Conservation (phyloP, 2,329 filamentous ascomycete genomes). For the Cercospora sesami region DNA sequence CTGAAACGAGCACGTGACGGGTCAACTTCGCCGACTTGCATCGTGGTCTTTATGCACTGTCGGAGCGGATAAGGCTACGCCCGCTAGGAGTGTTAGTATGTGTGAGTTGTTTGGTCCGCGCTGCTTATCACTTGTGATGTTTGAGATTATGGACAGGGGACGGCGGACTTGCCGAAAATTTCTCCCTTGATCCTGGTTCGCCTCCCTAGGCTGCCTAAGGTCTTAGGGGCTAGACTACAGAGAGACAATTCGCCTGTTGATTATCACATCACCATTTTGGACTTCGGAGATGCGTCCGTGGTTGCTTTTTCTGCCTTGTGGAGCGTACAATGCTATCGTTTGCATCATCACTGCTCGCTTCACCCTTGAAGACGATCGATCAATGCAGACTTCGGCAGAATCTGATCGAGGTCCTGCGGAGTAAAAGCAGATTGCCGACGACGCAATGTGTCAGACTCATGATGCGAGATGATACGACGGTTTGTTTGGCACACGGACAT, state of each 20-base stretch:
- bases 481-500: not conserved
- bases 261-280: not conserved
- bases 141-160: not conserved
- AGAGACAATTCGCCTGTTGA: not conserved
- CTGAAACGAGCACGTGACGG: not conserved
- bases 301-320: not conserved
- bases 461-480: not conserved
- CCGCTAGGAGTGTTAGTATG: not conserved
- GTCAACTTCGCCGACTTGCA: not conserved
- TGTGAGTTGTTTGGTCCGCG: not conserved
- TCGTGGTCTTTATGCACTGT: not conserved
- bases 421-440: not conserved
- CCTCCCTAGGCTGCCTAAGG: not conserved
- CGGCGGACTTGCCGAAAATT: not conserved
- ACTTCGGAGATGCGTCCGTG: not conserved
- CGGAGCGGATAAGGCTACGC: not conserved
- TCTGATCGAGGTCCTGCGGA: not conserved
- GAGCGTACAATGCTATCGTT: not conserved
- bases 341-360: not conserved
- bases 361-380: not conserved
- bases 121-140: constrained; percentile 4
- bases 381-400: not conserved
- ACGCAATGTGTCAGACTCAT: not conserved
- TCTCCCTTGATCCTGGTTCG: not conserved
- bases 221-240: not conserved